Evolutionary conservation across 2,329 filamentous ascomycete genomes (phyloP).

Genomic region (Aaosphaeria pasadenensis): DNA sequence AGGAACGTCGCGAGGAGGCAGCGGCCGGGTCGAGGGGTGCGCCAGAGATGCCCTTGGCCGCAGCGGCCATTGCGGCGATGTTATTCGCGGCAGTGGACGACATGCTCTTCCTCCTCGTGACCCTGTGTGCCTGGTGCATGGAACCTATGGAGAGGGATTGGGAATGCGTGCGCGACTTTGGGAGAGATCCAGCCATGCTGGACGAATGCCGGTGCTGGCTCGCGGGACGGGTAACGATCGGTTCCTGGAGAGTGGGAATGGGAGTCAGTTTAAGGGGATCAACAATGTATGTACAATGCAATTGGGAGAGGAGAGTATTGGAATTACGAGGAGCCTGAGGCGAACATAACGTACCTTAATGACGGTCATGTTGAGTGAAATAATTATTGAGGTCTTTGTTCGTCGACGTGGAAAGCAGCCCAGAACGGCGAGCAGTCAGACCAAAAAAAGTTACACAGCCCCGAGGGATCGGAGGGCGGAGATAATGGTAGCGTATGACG

Average conservation of each 20-base stretch:
- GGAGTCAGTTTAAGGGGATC: slow-evolving; percentile 22
- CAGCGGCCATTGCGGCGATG: slow-evolving; percentile 72
- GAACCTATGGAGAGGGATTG: slow-evolving; percentile 76
- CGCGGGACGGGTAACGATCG: slow-evolving; percentile 42
- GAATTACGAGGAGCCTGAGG: too few species aligned
- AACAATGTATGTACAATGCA: slow-evolving; percentile 7
- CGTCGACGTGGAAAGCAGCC: slow-evolving; percentile 7
- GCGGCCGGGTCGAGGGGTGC: slow-evolving; percentile 52
- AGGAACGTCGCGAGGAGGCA: slow-evolving; percentile 62
- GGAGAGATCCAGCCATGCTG: slow-evolving; percentile 58
- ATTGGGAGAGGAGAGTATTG: slow-evolving; percentile 5
- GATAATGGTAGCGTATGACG: background rate
- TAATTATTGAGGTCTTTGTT: slow-evolving; percentile 13
- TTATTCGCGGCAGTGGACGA: slow-evolving; percentile 70
- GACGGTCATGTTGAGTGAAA: slow-evolving; percentile 32
- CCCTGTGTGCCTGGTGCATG: slow-evolving; percentile 77
- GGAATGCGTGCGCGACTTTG: slow-evolving; percentile 72
- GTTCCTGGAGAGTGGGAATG: slow-evolving; percentile 26
- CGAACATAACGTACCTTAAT: slow-evolving; percentile 28
- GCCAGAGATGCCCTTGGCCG: slow-evolving; percentile 61
- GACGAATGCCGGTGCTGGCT: slow-evolving; percentile 46
- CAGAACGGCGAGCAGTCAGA: slow-evolving; percentile 5
- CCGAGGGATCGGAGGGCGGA: slow-evolving; percentile 1
- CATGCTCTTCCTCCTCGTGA: slow-evolving; percentile 92
- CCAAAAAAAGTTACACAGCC: slow-evolving; percentile 12